phyloP scores from a whole-genome alignment of 83 land plant genomes.

The Picea engelmannii region DNA sequence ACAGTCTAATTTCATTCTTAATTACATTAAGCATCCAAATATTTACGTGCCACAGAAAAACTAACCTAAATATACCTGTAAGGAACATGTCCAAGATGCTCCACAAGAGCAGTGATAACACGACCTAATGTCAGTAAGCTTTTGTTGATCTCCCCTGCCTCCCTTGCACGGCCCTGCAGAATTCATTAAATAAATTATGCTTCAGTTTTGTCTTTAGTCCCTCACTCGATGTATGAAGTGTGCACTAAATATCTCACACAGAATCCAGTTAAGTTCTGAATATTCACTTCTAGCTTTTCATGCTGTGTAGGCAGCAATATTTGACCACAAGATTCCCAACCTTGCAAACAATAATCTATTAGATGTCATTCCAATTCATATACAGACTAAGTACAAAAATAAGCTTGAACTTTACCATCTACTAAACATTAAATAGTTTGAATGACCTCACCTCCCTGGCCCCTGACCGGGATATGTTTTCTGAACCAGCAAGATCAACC shows the following conservation, averaged over 20 bases:
- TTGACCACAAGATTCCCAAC: constrained; percentile 5
- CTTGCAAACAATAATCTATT: no score
- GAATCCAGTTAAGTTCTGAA: neutral
- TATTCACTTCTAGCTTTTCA: neutral
- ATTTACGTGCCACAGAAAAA: neutral
- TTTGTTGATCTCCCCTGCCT: constrained; percentile 99
- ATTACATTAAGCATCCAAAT: neutral
- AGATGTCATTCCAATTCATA: neutral
- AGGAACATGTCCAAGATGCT: constrained; percentile 95
- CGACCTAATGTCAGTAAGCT: constrained; percentile 95
- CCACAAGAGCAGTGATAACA: constrained; percentile 98
- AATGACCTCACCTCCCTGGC: constrained; percentile 79
- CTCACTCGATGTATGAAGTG: neutral
- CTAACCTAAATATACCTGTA: constrained; percentile 67
- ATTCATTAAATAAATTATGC: neutral
- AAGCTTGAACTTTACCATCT: neutral
- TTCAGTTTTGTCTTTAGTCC: neutral
- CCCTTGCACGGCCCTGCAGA: constrained; percentile 92
- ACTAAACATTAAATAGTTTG: neutral
- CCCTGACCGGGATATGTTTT: constrained; percentile 96
- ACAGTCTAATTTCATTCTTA: neutral
- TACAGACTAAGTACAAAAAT: neutral
- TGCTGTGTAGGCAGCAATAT: neutral
- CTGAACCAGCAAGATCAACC: constrained; percentile 98
- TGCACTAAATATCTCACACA: neutral